Evolutionary conservation across 495 filamentous ascomycete genomes (phyloP), one percentile per base, ranked within the genome.

Genomic region (Tricharina praecox): DNA sequence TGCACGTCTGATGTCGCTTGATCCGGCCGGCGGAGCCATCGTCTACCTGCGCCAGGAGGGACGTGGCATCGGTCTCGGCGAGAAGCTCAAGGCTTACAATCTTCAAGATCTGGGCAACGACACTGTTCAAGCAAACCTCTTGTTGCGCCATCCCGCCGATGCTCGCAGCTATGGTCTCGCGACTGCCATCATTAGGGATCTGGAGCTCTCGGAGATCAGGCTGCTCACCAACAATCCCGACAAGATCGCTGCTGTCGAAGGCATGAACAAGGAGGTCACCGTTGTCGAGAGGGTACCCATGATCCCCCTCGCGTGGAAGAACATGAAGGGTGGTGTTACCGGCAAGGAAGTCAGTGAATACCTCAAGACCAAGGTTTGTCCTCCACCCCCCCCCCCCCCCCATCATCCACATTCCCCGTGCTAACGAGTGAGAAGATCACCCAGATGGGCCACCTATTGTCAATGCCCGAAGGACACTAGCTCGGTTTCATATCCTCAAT

Each of bases 61-160:
- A 4, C 81, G 90, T 3, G 90, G 90, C 0, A 97, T 97, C 51
- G 90, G 90, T 1, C 70, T 97, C 4, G 79, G 81, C 2, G 86
- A 93, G 67, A 97, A 97, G 64, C 69, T 97, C 13, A 96, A 97
- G 66, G 90, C 90, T 10, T 97, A 97, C 61, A 97, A 97, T 58
- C 70, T 97, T 20, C 90, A 97, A 58, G 90, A 97, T 64, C 67
- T 97, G 11, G 90, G 90, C 0, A 83, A 79, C 8, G 90, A 97
- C 64, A 97, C 90, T 0, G 90, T 95, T 2, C 87, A 97, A 63
- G 90, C 90, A 15, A 97, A 97, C 55, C 66, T 97, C 32, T 61
- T 96, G 19, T 67, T 97, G 16, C 71, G 90, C 39, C 90, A 97
- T 63, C 90, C 90, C 0, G 90, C 90, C 2, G 90, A 97, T 67